A percentile compares a stretch with the other conserved stretches of the same genome.
These are phyloP conservation scores for Macrophomina pseudophaseolina DNA, from an alignment of 2,329 filamentous ascomycete genomes.

Conservation along the genomic window DNA sequence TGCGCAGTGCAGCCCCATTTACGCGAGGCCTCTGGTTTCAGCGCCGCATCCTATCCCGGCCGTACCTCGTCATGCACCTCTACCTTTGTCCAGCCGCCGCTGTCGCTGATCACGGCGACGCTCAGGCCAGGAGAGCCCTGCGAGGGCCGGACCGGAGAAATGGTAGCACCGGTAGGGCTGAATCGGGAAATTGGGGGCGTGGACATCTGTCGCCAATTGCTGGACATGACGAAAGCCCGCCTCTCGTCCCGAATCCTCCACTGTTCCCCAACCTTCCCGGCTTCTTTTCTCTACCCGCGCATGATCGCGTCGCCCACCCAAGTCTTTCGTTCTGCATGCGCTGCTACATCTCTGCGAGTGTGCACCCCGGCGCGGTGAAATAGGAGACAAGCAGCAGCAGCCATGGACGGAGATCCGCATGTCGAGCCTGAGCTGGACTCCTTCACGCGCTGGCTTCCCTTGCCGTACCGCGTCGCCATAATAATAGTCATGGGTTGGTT, in stretches of 20 bases:
- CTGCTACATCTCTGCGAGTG: neutral
- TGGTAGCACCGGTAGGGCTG: slow-evolving; percentile 23
- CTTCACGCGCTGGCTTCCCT: slow-evolving; percentile 84
- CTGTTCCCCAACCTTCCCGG: neutral
- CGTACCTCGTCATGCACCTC: neutral
- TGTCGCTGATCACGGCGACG: neutral
- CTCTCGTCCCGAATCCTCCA: neutral
- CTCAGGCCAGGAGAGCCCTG: neutral
- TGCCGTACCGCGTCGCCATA: slow-evolving; percentile 87
- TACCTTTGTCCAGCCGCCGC: neutral
- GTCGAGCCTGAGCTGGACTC: slow-evolving; percentile 74
- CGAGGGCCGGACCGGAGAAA: slow-evolving; percentile 3
- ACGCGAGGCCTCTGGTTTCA: neutral
- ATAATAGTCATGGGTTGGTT: slow-evolving; percentile 79
- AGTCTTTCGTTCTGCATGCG: slow-evolving; percentile 23
- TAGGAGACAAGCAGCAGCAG: slow-evolving; percentile 15
- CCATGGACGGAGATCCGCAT: slow-evolving; percentile 75
- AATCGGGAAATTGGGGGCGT: slow-evolving; percentile 16
- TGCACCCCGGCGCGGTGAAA: slow-evolving; percentile 20
- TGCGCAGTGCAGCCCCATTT: neutral
- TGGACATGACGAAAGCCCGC: slow-evolving; percentile 1
- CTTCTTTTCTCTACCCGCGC: neutral
- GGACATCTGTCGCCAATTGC: slow-evolving; percentile 18
- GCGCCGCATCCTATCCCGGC: neutral
- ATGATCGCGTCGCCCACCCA: neutral